Conservation (phyloP, 805 yeast species). For the Metschnikowia rubicola region DNA sequence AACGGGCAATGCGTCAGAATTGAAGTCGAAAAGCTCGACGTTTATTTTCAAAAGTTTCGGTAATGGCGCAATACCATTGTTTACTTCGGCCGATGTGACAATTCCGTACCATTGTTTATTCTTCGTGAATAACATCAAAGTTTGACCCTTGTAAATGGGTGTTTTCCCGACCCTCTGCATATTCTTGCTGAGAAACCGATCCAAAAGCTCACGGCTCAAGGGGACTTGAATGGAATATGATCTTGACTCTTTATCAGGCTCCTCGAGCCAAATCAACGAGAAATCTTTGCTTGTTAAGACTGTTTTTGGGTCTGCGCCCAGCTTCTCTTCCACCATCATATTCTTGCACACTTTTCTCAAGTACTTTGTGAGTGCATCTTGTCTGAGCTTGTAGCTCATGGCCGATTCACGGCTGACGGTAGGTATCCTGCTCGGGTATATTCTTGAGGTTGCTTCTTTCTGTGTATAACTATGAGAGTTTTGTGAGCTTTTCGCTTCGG, state of each 20-base stretch:
- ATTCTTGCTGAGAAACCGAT: conserved; percentile 45
- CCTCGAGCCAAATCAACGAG: conserved; percentile 16
- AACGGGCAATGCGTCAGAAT: no score
- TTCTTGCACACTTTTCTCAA: conserved; percentile 57
- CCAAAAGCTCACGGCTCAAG: conserved; percentile 45
- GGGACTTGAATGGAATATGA: conserved; percentile 40
- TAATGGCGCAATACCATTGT: not conserved
- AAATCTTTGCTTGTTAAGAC: conserved; percentile 49
- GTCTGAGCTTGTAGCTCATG: conserved; percentile 39
- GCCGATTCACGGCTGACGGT: conserved; percentile 17
- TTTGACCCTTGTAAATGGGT: conserved; percentile 57
- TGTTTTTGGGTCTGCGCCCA: conserved; percentile 31
- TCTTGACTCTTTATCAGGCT: conserved; percentile 37
- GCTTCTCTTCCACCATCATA: conserved; percentile 57
- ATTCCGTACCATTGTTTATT: conserved; percentile 55
- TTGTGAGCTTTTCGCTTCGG: no score
- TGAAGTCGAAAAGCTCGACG: conserved; percentile 46
- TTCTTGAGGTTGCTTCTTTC: no score
- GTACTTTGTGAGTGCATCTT: conserved; percentile 49
- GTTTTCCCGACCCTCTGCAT: conserved; percentile 49
- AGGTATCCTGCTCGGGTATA: not conserved
- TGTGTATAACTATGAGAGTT: no score
- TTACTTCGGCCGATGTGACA: conserved; percentile 39
- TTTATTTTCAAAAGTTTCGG: conserved; percentile 34
- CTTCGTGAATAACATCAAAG: conserved; percentile 50